phyloP scores from a whole-genome alignment of 1,139 yeast species.

The Pneumocystis wakefieldiae region DNA sequence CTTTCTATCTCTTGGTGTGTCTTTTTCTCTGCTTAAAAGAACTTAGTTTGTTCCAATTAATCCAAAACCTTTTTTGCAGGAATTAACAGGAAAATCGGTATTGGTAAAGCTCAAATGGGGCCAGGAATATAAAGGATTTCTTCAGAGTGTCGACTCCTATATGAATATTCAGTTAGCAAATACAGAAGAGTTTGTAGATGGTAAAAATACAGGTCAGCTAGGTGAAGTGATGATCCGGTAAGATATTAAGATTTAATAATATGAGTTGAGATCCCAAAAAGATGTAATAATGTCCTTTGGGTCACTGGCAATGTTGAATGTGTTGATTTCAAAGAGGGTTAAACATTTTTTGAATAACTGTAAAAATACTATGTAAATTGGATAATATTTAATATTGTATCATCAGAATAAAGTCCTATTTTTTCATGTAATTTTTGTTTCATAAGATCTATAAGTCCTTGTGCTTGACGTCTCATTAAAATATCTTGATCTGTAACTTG shows the following conservation, averaged over 20 bases:
- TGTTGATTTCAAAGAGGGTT: background rate
- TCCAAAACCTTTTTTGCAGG: constrained; percentile 80
- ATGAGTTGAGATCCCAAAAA: constrained; percentile 7
- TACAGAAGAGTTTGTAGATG: constrained; percentile 48
- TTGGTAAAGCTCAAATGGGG: constrained; percentile 85
- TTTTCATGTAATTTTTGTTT: constrained; percentile 12
- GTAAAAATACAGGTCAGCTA: constrained; percentile 40
- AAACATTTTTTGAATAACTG: background rate
- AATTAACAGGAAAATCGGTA: constrained; percentile 52
- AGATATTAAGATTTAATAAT: constrained; percentile 7
- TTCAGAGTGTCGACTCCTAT: constrained; percentile 75
- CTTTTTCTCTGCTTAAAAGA: background rate
- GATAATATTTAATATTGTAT: background rate
- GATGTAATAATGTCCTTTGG: constrained; percentile 34
- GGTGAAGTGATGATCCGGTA: constrained; percentile 77
- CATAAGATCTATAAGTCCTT: constrained; percentile 14
- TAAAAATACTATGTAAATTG: background rate
- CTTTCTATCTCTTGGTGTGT: background rate
- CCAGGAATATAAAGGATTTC: constrained; percentile 59
- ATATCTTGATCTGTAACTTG: constrained; percentile 13
- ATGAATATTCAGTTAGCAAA: constrained; percentile 73
- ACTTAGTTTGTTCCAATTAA: constrained; percentile 55
- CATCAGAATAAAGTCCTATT: background rate
- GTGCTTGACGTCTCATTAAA: constrained; percentile 15
- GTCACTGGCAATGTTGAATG: constrained; percentile 17